A percentile compares a stretch with the other conserved stretches of the same genome.
Conservation (phyloP, 495 filamentous ascomycete genomes). For the Elasticomyces elasticus region DNA sequence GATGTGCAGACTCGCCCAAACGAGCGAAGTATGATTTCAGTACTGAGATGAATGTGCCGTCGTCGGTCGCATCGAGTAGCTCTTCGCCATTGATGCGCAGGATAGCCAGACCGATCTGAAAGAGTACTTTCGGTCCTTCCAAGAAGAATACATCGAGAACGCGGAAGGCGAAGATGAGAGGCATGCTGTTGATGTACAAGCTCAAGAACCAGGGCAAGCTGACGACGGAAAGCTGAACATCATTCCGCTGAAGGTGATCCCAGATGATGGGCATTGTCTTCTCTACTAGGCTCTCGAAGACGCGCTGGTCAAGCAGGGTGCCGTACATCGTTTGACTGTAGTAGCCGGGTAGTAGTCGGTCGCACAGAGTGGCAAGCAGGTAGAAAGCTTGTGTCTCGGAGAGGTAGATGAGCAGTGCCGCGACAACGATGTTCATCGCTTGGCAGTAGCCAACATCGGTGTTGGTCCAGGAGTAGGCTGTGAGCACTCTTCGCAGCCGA, state of each 20-base stretch:
- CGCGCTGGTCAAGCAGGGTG: conserved; percentile 87
- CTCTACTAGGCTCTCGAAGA: conserved; percentile 94
- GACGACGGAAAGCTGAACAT: conserved; percentile 97
- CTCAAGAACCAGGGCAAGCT: conserved; percentile 97
- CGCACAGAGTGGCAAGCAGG: conserved; percentile 81
- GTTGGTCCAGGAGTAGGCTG: conserved; percentile 94
- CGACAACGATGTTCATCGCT: conserved; percentile 98
- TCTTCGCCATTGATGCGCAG: conserved; percentile 97
- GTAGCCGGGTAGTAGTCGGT: conserved; percentile 87
- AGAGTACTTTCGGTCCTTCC: conserved; percentile 92
- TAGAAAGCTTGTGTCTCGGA: conserved; percentile 95
- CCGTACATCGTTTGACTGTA: conserved; percentile 99
- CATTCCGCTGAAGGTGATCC: conserved; percentile 90
- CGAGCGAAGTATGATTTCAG: conserved; percentile 89
- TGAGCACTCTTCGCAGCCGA: conserved; percentile 76
- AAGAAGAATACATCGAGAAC: conserved; percentile 97
- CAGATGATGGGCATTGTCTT: conserved; percentile 98
- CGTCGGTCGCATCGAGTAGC: conserved; percentile 86
- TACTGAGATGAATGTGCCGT: conserved; percentile 92
- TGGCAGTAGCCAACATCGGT: conserved; percentile 95
- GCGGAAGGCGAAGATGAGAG: conserved; percentile 88
- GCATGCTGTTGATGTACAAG: conserved; percentile 98
- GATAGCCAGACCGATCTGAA: conserved; percentile 92
- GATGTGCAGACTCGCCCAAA: conserved; percentile 91
- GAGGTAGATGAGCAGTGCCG: conserved; percentile 93